Conservation (phyloP, 1,139 yeast species). For the Zygoascus hellenicus region DNA sequence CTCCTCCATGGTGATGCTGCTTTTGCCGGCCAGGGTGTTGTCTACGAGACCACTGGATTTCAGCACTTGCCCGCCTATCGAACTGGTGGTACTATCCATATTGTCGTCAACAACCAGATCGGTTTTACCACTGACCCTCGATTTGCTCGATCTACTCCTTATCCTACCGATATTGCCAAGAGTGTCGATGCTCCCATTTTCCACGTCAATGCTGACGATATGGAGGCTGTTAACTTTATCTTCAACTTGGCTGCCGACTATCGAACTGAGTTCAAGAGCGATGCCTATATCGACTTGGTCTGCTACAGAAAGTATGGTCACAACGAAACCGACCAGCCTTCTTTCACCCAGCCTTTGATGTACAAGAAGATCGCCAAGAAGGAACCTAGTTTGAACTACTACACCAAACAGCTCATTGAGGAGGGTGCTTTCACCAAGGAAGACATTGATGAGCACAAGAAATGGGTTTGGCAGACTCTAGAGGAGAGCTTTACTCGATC, state of each 20-base stretch:
- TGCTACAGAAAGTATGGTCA: conserved; percentile 99
- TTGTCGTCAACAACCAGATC: conserved; percentile 94
- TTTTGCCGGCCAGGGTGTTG: conserved; percentile 98
- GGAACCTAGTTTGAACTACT: conserved; percentile 81
- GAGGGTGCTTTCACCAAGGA: conserved; percentile 87
- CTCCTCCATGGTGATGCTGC: conserved; percentile 99
- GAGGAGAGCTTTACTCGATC: conserved; percentile 86
- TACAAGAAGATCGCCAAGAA: conserved; percentile 84
- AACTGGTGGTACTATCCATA: conserved; percentile 97
- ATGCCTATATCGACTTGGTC: conserved; percentile 92
- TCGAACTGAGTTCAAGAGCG: conserved; percentile 95
- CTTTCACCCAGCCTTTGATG: conserved; percentile 98
- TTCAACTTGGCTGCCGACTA: conserved; percentile 98
- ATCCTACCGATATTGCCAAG: conserved; percentile 97
- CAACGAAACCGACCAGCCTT: conserved; percentile 98
- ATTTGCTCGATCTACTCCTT: conserved; percentile 94
- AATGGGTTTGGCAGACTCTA: conserved; percentile 94
- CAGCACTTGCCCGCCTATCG: conserved; percentile 88
- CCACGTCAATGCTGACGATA: conserved; percentile 98
- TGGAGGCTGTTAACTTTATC: conserved; percentile 85
- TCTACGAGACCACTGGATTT: conserved; percentile 96
- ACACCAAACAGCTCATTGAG: conserved; percentile 67
- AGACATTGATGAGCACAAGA: conserved; percentile 92
- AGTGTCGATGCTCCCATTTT: conserved; percentile 95
- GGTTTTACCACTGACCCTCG: conserved; percentile 99